Conservation (phyloP, 441 rosid species). For the Adansonia rubrostipa region DNA sequence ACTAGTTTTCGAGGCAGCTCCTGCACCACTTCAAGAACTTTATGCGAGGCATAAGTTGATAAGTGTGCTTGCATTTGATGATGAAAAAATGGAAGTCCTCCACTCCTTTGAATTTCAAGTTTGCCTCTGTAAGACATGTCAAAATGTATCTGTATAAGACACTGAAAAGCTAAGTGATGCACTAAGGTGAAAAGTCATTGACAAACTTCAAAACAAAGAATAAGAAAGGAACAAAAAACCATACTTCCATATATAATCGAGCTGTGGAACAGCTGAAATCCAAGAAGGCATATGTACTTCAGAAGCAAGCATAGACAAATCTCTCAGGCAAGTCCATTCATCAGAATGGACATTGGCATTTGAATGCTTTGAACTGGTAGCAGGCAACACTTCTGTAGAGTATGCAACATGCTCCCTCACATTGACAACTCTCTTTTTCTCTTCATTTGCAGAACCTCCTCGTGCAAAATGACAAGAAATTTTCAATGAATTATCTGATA, state of each 20-base stretch:
- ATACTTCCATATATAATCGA: conserved; percentile 38
- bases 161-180: neutral
- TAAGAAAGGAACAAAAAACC: neutral
- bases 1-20: conserved; percentile 36
- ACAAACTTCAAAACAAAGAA: neutral
- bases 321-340: conserved; percentile 14
- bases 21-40: conserved; percentile 36
- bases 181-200: neutral
- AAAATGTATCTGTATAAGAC: conserved; percentile 5
- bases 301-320: conserved; percentile 1
- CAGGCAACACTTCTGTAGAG: conserved; percentile 12
- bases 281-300: conserved; percentile 21
- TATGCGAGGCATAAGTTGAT: conserved; percentile 34
- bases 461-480: neutral
- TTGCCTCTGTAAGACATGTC: conserved; percentile 36
- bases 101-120: conserved; percentile 36
- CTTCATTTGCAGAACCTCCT: conserved; percentile 21
- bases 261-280: conserved; percentile 33
- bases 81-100: conserved; percentile 25
- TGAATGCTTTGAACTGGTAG: conserved; percentile 18
- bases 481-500: conserved; percentile 19
- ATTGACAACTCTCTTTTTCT: conserved; percentile 8
- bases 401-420: conserved; percentile 25
- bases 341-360: conserved; percentile 10
- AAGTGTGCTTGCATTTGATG: conserved; percentile 40